Evolutionary conservation across 2,329 filamentous ascomycete genomes (phyloP).

Genomic region (Aspergillus cejpii): DNA sequence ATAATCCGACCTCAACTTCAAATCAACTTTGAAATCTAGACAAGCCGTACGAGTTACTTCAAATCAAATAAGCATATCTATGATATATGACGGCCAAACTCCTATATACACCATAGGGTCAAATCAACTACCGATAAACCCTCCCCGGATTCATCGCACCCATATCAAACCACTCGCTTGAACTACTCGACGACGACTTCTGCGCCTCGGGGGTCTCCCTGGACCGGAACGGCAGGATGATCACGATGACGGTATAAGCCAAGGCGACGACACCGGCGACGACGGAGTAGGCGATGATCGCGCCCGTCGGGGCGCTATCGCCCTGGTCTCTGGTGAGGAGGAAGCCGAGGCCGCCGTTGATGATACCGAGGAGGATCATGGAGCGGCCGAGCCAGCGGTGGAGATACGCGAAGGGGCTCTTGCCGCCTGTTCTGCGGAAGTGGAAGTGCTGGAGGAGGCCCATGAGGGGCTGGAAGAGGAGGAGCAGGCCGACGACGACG

Average conservation of each 20-base stretch:
- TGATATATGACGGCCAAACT: too few relatives aligned
- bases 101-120: too few relatives aligned
- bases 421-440: conserved; percentile 44
- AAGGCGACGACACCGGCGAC: conserved; percentile 46
- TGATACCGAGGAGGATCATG: conserved; percentile 47
- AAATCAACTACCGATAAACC: background rate
- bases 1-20: too few relatives aligned
- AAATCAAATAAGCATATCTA: too few relatives aligned
- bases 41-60: too few relatives aligned
- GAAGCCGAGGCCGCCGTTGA: conserved; percentile 54
- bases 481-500: conserved; percentile 44
- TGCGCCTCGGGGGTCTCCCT: background rate
- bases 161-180: too few relatives aligned
- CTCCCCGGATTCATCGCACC: background rate
- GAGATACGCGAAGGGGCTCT: conserved; percentile 43
- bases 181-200: background rate
- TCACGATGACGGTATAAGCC: conserved; percentile 31
- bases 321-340: conserved; percentile 40
- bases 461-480: conserved; percentile 52
- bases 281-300: conserved; percentile 46
- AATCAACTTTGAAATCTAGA: too few relatives aligned
- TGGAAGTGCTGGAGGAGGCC: conserved; percentile 48
- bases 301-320: conserved; percentile 26
- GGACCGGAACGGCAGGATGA: background rate
- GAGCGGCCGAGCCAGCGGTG: conserved; percentile 52